Conservation (phyloP, 371 early-diverging fungal species). For the Mortierella sp. region DNA sequence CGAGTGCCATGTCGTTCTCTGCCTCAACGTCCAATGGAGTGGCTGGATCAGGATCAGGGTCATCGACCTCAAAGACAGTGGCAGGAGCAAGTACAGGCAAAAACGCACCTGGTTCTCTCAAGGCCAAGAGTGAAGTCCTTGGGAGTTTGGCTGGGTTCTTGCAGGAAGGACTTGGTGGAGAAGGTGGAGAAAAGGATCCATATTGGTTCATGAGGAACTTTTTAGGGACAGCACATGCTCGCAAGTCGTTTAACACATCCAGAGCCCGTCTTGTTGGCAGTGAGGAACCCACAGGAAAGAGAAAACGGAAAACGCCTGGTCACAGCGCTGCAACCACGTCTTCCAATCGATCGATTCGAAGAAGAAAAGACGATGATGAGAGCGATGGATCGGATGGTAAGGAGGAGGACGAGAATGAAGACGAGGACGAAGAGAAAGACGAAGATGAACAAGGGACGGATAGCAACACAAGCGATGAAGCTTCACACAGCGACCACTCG, state of each 20-base stretch:
- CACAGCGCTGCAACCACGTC: not conserved
- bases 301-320: constrained; percentile 18
- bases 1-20: constrained; percentile 44
- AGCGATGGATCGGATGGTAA: not conserved
- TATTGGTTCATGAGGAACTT: constrained; percentile 67
- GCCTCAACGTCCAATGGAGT: constrained; percentile 25
- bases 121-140: constrained; percentile 44
- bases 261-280: constrained; percentile 11
- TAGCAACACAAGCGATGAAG: constrained; percentile 7
- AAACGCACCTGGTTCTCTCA: constrained; percentile 44
- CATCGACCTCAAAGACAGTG: constrained; percentile 7
- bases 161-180: constrained; percentile 47
- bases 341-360: constrained; percentile 24
- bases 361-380: constrained; percentile 1
- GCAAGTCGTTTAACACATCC: constrained; percentile 54
- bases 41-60: constrained; percentile 17
- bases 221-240: constrained; percentile 59
- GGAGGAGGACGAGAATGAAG: too few species aligned
- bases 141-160: constrained; percentile 50
- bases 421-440: too few species aligned
- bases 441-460: not conserved
- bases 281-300: constrained; percentile 5
- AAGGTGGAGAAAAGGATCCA: constrained; percentile 46
- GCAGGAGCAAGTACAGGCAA: constrained; percentile 39
- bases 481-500: constrained; percentile 2